Evolutionary conservation across 331 rosid species (phyloP).

Genomic region (Pyracantha coccinea): DNA sequence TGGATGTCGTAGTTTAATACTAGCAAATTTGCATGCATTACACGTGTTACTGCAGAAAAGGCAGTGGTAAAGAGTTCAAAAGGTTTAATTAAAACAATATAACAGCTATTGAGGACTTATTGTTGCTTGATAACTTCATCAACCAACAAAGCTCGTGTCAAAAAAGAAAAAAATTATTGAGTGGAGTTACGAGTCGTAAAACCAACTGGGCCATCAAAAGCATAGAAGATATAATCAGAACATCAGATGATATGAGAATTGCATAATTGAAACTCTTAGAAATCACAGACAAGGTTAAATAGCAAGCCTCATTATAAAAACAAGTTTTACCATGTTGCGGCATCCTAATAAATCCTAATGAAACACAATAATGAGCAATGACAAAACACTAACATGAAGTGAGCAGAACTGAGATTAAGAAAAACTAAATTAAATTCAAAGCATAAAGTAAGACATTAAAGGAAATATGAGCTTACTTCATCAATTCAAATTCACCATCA

Average conservation of each 20-base stretch:
- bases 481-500: slow-evolving; percentile 98
- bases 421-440: background rate
- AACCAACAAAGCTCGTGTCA: background rate
- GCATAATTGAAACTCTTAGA: background rate
- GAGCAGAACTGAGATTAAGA: background rate
- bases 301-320: background rate
- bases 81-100: background rate
- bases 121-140: background rate
- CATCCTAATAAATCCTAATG: background rate
- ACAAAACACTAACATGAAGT: background rate
- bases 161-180: background rate
- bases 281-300: background rate
- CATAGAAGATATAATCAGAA: background rate
- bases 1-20: background rate
- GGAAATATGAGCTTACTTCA: slow-evolving; percentile 61
- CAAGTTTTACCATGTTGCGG: background rate
- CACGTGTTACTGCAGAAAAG: background rate
- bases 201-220: background rate
- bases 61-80: background rate
- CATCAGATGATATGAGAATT: background rate
- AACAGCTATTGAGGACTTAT: background rate
- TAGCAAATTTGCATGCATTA: background rate
- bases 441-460: background rate
- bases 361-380: background rate
- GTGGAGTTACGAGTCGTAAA: background rate